Evolutionary conservation across 192 early-diverging fungal genomes (phyloP).

Genomic region (Gonapodya prolifera): DNA sequence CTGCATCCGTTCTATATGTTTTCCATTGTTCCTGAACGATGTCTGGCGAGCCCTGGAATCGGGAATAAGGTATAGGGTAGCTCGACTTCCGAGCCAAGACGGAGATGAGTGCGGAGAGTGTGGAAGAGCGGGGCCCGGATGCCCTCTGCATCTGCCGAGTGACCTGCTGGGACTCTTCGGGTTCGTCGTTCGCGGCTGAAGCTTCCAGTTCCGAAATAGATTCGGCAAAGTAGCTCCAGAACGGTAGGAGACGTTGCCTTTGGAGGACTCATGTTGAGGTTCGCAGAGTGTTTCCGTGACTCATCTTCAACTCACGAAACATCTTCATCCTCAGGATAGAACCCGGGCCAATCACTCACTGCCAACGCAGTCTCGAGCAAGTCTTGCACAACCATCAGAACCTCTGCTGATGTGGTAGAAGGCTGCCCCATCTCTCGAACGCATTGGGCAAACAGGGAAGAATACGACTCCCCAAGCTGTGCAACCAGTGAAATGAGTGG

Average conservation of each 20-base stretch:
- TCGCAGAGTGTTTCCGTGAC: neutral
- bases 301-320: neutral
- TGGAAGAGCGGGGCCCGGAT: neutral
- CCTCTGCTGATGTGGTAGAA: neutral
- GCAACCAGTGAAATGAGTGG: neutral
- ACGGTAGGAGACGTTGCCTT: neutral
- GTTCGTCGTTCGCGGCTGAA: neutral
- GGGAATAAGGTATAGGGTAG: neutral
- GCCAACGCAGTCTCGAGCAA: neutral
- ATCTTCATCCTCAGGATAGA: neutral
- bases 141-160: too few relatives aligned
- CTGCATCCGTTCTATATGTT: neutral
- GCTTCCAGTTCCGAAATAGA: neutral
- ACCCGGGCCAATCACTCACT: neutral
- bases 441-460: neutral
- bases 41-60: neutral
- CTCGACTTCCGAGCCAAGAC: neutral
- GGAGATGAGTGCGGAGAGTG: neutral
- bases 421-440: neutral
- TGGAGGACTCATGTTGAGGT: neutral
- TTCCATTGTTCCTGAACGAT: neutral
- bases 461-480: neutral
- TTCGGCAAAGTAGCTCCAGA: neutral
- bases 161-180: too few relatives aligned
- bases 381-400: neutral